Evolutionary conservation across 805 yeast species (phyloP), one percentile per base, ranked within the genome.

Genomic region (Candida ovalis): DNA sequence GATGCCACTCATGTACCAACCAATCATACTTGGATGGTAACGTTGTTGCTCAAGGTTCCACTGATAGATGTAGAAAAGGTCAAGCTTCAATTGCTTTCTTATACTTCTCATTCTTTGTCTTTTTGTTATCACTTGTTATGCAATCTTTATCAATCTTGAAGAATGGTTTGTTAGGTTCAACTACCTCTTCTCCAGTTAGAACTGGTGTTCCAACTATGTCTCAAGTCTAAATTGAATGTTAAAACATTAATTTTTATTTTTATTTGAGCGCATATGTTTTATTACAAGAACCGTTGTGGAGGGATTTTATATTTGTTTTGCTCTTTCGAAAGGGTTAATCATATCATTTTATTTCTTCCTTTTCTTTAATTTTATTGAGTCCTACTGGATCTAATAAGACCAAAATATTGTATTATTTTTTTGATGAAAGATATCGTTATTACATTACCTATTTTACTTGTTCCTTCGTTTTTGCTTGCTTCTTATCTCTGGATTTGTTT

Each of bases 31-130:
- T 90, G 57, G 74, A 81, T 58, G 43, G 59, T 56, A 92, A 92
- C 79, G 69, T 69, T 52, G 78, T 88, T 59, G 70, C 87, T 52
- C 88, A 88, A 74, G 95, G 96, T 57, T 76, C 84, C 39, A 62
- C 73, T 21, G 87, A 81, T 63, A 83, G 98, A 77, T 94, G 99
- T 76, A 88, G 97, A 78, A 84, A 88, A 75, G 90, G 96, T 48
- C 98, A 94, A 78, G 89, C 89, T 53, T 68, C 85, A 18, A 77
- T 75, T 59, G 90, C 91, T 45, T 87, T 88, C 82, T 77, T 86
- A 64, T 94, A 81, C 85, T 84, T 94, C 70, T 78, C 94, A 49
- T 82, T 86, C 77, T 80, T 82, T 65, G 70, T 84, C 67, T 86
- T 88, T 68, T 69, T 88, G 55, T 86, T 77, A 60, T 80, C 90